A percentile compares a stretch with the other conserved stretches of the same genome.
phyloP scores from a whole-genome alignment of 495 filamentous ascomycete genomes.

The Daldinia bambusicola region DNA sequence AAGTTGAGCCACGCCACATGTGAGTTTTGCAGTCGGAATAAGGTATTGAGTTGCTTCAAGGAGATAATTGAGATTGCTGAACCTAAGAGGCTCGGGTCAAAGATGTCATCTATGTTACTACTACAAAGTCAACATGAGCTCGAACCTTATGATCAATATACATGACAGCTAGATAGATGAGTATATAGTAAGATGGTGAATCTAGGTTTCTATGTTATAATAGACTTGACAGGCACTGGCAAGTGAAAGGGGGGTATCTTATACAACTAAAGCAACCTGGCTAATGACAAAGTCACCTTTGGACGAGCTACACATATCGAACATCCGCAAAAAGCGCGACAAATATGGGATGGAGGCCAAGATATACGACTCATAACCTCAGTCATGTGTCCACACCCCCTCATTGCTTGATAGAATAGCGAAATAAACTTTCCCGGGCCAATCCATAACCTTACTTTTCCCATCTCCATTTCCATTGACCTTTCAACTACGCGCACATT shows the following conservation, averaged over 20 bases:
- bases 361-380: neutral
- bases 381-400: neutral
- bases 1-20: conserved; percentile 10
- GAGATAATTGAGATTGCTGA: conserved; percentile 2
- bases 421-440: conserved; percentile 26
- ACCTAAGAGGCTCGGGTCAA: neutral
- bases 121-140: neutral
- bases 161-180: neutral
- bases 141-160: neutral
- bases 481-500: neutral
- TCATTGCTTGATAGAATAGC: neutral
- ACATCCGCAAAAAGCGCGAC: neutral
- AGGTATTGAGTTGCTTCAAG: neutral
- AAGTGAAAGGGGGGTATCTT: neutral
- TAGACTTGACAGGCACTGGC: neutral
- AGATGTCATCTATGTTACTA: neutral
- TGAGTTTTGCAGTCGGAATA: conserved; percentile 8
- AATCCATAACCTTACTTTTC: conserved; percentile 35
- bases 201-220: neutral
- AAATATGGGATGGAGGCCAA: conserved; percentile 12
- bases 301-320: too few relatives aligned
- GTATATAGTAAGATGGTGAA: neutral
- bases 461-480: conserved; percentile 5
- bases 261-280: neutral
- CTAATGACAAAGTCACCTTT: too few relatives aligned